Evolutionary conservation across 441 rosid species (phyloP), one percentile per base, ranked within the genome.

Genomic region (Populus trichocarpa): DNA sequence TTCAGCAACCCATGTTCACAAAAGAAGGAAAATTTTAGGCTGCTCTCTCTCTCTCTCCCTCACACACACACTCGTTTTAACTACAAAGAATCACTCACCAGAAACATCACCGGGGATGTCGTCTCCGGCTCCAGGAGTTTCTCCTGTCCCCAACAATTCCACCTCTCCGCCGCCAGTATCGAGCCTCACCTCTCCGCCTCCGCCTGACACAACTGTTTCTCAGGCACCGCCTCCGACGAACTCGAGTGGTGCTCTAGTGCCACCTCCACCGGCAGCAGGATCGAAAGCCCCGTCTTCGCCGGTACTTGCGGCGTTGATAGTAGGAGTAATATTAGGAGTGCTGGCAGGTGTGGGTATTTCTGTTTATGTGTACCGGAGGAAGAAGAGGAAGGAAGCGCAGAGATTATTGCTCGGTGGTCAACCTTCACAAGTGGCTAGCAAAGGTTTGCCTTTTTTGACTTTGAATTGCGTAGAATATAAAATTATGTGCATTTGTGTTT

Each of bases 271-370:
- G 36, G 8, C 1, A 16, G 77, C 67, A 79, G 6, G 88, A 74
- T 0, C 53, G 5, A 23, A 1, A n/a, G 0, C 26, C 26, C 26
- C 57, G 22, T 10, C 50, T 1, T 0, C 72, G 3, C 25, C 50
- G 30, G 79, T 85, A 4, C 28, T 89, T 36, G 66, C 82, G 1
- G 85, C 73, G 5, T 75, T 92, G 30, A 84, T 90, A n/a, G 77
- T 81, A 10, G 94, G 89, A 67, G 77, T 77, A 18, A 87, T 69
- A 11, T 33, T 93, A 18, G 94, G 93, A 59, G 97, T 92, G 78
- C 77, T 92, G 70, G 81, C 84, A 81, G 87, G 79, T 14, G 83
- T 88, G 25, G 85, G 87, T 30, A 75, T 88, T 73, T 91, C 81
- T 65, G 77, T 88, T 4, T 28, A 77, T 59, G 82, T 81, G 8